Evolutionary conservation across 345 rosid genomes (phyloP).

Genomic region (Geranium rotundifolium): DNA sequence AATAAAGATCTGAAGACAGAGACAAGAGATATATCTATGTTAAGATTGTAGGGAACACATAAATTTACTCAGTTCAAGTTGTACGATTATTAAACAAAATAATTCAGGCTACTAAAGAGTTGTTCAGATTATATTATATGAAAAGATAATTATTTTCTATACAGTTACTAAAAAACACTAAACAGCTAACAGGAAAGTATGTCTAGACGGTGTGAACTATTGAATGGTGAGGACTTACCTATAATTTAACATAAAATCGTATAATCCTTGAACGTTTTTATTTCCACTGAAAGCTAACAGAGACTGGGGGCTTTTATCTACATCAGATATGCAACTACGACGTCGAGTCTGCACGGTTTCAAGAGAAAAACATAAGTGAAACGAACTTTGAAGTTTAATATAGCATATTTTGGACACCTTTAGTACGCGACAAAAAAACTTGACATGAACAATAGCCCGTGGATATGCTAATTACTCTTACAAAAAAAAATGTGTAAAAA

Average conservation of each 20-base stretch:
- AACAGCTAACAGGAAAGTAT: no score
- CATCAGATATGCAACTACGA: slow-evolving; percentile 35
- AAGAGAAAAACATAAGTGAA: slow-evolving; percentile 13
- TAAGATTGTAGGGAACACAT: not conserved
- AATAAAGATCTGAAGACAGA: slow-evolving; percentile 47
- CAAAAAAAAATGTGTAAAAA: not conserved
- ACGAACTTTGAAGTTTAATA: not conserved
- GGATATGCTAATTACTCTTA: not conserved
- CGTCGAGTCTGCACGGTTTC: slow-evolving; percentile 53
- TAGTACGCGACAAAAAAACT: not conserved
- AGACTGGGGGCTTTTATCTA: slow-evolving; percentile 81
- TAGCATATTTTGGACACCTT: not conserved
- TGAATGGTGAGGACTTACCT: slow-evolving; percentile 27
- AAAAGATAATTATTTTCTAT: no score
- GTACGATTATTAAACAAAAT: no score
- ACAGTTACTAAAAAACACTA: no score
- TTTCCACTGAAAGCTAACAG: slow-evolving; percentile 64
- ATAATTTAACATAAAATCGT: slow-evolving; percentile 78
- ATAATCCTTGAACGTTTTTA: slow-evolving; percentile 59
- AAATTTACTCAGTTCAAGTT: not conserved
- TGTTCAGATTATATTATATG: no score
- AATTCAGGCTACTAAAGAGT: no score
- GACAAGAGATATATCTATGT: slow-evolving; percentile 4
- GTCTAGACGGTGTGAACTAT: no score
- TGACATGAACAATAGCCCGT: no score